Evolutionary conservation across 148 eudicot genomes (phyloP), one percentile per base, ranked within the genome.

Genomic region (Fallopia convolvulus): DNA sequence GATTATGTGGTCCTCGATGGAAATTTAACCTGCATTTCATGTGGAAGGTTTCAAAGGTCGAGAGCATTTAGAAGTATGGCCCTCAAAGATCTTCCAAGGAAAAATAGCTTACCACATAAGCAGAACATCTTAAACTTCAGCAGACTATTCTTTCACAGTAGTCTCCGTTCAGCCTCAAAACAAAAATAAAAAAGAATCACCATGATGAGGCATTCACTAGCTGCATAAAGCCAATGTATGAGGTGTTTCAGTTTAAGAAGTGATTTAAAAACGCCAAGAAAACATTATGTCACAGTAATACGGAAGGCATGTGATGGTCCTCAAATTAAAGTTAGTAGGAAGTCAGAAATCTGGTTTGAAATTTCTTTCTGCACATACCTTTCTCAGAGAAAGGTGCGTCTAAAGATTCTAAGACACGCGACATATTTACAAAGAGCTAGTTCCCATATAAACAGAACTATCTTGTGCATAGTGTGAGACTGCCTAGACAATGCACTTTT

Each of bases 21-120:
- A 55, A 77, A 79, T 63, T 58, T 53, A 73, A 83, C 82, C 91
- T 89, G 85, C 82, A 83, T 74, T 77, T 50, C 46, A 78, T 0
- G 13, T 21, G 15, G 32, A 73, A 20, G 14, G 75, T 42, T 73
- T 73, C 36, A 73, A 48, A 73, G 48, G 46, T 7, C 44, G 36
- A 68, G 10, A 68, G 72, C n/a, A 32, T 68, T 33, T 32, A 15
- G 14, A 68, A 33, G 21, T 15, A 68, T 68, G 72, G 42, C 41
- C 46, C n/a, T 68, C 21, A 68, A 5, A 33, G 13, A 68, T 8
- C 44, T 68, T 68, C 44, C 70, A 39, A 33, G 41, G 15, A 33
- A 68, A 68, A 68, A 68, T 33, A 68, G 17, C 72, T 68, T 68
- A 68, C 46, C 72, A 68, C 44, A 13, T 68, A 68, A 15, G 72